Percentiles rank a stretch among this genome's conserved stretches.
phyloP scores from a whole-genome alignment of 2,329 filamentous ascomycete genomes.

The Claviceps maximensis region DNA sequence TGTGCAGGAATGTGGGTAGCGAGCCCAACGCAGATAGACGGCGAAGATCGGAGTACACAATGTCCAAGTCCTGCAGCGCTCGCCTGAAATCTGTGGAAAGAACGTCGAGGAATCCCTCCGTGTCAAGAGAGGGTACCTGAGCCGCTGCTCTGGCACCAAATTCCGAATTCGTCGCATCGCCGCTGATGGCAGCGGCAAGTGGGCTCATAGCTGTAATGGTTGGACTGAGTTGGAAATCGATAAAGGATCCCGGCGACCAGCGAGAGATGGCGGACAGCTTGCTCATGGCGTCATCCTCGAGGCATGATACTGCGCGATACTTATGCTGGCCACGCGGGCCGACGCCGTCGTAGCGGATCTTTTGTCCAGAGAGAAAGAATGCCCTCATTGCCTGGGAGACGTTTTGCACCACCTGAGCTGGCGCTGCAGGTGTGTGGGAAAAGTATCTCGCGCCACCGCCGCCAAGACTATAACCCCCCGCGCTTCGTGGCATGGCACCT shows the following conservation, averaged over 20 bases:
- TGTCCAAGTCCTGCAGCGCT: slow-evolving; percentile 69
- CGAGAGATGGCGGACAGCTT: slow-evolving; percentile 49
- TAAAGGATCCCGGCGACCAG: slow-evolving; percentile 57
- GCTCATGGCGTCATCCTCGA: slow-evolving; percentile 59
- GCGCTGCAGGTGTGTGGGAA: slow-evolving; percentile 72
- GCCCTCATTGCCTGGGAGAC: slow-evolving; percentile 88
- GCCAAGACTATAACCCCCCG: slow-evolving; percentile 70
- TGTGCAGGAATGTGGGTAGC: slow-evolving; percentile 63
- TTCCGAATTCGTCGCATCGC: slow-evolving; percentile 28
- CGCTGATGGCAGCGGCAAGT: slow-evolving; percentile 43
- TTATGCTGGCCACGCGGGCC: slow-evolving; percentile 61
- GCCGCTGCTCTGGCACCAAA: slow-evolving; percentile 26
- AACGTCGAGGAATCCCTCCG: slow-evolving; percentile 70
- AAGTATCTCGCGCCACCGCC: slow-evolving; percentile 70
- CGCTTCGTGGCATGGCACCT: slow-evolving; percentile 68
- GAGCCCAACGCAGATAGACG: slow-evolving; percentile 67
- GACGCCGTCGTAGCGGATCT: slow-evolving; percentile 72
- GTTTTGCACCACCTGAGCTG: slow-evolving; percentile 85
- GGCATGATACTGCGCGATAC: slow-evolving; percentile 62
- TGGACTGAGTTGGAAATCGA: slow-evolving; percentile 82
- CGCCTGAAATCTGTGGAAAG: slow-evolving; percentile 81
- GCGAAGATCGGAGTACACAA: slow-evolving; percentile 69
- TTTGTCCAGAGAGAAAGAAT: slow-evolving; percentile 84
- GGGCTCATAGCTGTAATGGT: slow-evolving; percentile 80
- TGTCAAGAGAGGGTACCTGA: slow-evolving; percentile 54